phyloP scores from a whole-genome alignment of 2,329 filamentous ascomycete genomes.

The Aspergillus quadricinctus region DNA sequence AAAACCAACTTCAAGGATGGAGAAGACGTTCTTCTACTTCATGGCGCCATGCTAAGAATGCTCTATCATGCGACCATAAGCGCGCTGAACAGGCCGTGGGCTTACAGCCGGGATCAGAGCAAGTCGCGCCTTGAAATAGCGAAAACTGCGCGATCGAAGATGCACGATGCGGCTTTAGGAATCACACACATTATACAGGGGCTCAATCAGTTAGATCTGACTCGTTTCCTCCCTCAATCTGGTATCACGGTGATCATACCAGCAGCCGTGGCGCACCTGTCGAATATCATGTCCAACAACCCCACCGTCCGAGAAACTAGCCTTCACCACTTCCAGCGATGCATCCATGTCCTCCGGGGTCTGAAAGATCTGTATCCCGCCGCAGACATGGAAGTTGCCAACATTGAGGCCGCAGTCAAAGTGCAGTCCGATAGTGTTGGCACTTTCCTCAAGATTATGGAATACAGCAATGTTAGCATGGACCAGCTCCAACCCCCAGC shows the following conservation, averaged over 20 bases:
- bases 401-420: constrained; percentile 32
- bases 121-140: constrained; percentile 51
- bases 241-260: constrained; percentile 82
- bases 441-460: constrained; percentile 31
- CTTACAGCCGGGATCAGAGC: constrained; percentile 57
- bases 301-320: constrained; percentile 65
- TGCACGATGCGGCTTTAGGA: constrained; percentile 73
- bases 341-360: constrained; percentile 78
- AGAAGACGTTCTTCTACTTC: constrained; percentile 54
- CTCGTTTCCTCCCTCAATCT: constrained; percentile 73
- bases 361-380: constrained; percentile 81
- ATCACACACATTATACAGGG: constrained; percentile 76
- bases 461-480: constrained; percentile 18
- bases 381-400: constrained; percentile 64
- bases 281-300: constrained; percentile 76
- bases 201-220: constrained; percentile 65
- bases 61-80: constrained; percentile 87
- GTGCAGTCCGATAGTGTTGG: constrained; percentile 25
- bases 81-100: constrained; percentile 79
- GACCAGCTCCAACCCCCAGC: constrained; percentile 3
- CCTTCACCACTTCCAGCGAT: constrained; percentile 72
- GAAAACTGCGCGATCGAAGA: constrained; percentile 71
- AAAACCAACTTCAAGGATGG: constrained; percentile 53
- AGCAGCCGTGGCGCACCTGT: constrained; percentile 81
- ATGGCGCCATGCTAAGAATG: constrained; percentile 82